Base-by-base conservation (phyloP, 495 filamentous ascomycete species). In the Aeminium ludgeri region DNA sequence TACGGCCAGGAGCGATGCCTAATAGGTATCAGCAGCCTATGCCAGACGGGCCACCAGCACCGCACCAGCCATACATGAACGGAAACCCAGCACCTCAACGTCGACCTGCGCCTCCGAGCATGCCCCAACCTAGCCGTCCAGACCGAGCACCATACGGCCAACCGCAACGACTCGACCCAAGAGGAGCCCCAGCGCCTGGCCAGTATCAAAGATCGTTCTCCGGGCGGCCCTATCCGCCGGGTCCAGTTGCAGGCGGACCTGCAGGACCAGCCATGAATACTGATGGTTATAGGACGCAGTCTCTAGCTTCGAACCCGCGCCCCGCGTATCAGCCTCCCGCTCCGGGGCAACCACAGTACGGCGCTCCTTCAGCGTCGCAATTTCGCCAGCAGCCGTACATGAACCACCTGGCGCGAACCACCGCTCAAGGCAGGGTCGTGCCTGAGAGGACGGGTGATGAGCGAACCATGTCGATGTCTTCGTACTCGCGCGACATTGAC, bases 401-500 rank as follows among this genome's bases (percentile, higher is more conserved):
- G 64, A 50, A 63, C 60, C 35, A 59, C 56, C 40, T 76, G 37
- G 54, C 82, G 27, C 70, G 84, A 53, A 96, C 86, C 20, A 91
- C 86, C 17, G 82, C 82, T 1, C 82, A 92, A 56, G 91, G 91
- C 12, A 72, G 91, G 38, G 61, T 84, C 19, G 83, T 99, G 1
- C 91, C 91, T 6, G 86, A 94, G 49, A 73, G 85, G 34, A 80
- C 89, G 53, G 43, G 43, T 1, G 78, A 96, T 53, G 86, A 95
- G 54, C 72, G 91, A 36, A 74, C 89, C 36, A 96, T 96, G 89
- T 92, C 87, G 20, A 76, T 99, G 74, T 86, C 77, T 12, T 80
- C 80, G 2, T 93, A 93, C 55, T 68, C 77, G 12, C 62, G 75
- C 45, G 82, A 87, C 45, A 69, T 73, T 35, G 83, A 96, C 42